phyloP scores from a whole-genome alignment of 2,329 filamentous ascomycete species.

The Atkinsonella hypoxylon region DNA sequence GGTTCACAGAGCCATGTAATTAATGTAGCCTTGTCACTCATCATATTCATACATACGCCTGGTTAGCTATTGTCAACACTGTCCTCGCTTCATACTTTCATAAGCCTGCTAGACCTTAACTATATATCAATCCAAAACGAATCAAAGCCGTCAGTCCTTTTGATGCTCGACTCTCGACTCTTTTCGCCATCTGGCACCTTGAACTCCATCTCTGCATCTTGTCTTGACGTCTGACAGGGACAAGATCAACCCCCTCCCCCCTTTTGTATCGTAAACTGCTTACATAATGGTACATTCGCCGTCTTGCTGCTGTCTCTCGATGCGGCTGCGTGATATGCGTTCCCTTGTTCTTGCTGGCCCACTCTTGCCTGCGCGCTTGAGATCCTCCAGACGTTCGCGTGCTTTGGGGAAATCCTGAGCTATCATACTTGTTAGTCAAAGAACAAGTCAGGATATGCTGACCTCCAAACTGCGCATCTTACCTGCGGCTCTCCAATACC shows the following conservation, averaged over 20 bases:
- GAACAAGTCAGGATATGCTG: neutral
- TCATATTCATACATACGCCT: neutral
- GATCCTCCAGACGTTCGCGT: conserved; percentile 79
- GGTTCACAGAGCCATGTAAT: no score
- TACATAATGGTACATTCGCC: conserved; percentile 83
- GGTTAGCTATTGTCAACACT: neutral
- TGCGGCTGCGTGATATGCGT: conserved; percentile 68
- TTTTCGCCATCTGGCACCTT: neutral
- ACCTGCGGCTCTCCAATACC: conserved; percentile 97
- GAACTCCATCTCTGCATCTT: neutral
- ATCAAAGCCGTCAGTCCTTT: neutral
- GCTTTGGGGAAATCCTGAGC: conserved; percentile 93
- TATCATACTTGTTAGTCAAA: conserved; percentile 22
- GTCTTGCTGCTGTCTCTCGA: conserved; percentile 75
- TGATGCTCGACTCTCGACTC: no score
- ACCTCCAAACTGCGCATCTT: conserved; percentile 10
- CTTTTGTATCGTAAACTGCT: conserved; percentile 10
- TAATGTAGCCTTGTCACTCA: neutral
- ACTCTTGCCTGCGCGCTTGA: conserved; percentile 68
- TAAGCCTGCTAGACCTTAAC: neutral
- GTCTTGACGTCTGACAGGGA: neutral
- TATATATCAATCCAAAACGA: neutral
- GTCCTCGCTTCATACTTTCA: neutral
- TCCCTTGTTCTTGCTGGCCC: conserved; percentile 57
- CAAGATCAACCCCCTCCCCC: neutral